Evolutionary conservation across 2,329 filamentous ascomycete species (phyloP), one percentile per base, ranked within the genome.

Genomic region (Phaeosphaeriaceae sp.): DNA sequence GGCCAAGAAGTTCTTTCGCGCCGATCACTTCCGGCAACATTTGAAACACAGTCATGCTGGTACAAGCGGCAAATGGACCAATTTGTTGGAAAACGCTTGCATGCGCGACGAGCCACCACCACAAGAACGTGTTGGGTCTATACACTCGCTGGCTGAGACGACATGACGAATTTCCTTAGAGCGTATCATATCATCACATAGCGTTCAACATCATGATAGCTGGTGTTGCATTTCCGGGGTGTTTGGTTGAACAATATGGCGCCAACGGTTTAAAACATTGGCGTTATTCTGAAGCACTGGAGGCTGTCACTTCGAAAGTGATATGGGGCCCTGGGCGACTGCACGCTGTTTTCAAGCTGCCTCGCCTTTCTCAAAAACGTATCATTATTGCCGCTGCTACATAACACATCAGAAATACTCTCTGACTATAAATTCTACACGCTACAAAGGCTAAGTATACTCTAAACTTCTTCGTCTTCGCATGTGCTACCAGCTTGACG

Each of bases 1-100:
- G 72, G 91, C 91, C 67, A 99, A 99, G 84, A 98, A 98, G 78
- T 99, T 99, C 78, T 99, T 91, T 82, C 88, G 95, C 40, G 95
- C 95, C 32, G 95, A 99, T 78, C 95, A 99, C 77, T 99, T 99
- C 84, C 89, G 95, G 59, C 95, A 99, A 79, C 95, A 99, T 79
- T 83, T 99, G 58, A 99, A 98, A 83, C 95, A 99, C 78, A 97
- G 93, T 77, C 95, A 98, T 79, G 92, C 92, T 40, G 95, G 95
- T 35, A 94, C 93, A 0, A 97, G 93, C 78, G 95, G 95, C 30
- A 98, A 98, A 79, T 99, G 95, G 95, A 99, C 95, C 13, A 98
- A 98, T 78, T 94, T 97, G 85, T 84, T 99, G 32, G 95, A 99
- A 77, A 96, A 93, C 74, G 93, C 94, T 5, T 99, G 95, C 80